A percentile compares a stretch with the other conserved stretches of the same genome.
Conservation (phyloP, 148 eudicot genomes). For the Polygonum maritimum region DNA sequence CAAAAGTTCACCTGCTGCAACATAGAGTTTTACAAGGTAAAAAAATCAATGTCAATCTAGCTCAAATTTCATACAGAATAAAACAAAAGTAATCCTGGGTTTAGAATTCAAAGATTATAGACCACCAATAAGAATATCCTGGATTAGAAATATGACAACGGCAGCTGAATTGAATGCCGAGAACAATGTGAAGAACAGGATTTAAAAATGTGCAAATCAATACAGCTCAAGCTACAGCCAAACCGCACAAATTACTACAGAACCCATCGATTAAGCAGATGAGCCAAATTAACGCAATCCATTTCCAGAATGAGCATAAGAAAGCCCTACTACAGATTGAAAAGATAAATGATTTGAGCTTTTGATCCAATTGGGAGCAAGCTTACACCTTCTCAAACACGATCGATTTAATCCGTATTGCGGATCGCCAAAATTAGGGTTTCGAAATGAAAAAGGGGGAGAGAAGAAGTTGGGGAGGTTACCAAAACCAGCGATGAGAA, state of each 20-base stretch:
- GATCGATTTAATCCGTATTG: neutral
- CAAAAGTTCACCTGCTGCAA: neutral
- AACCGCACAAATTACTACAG: neutral
- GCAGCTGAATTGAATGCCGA: neutral
- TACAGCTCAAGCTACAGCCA: neutral
- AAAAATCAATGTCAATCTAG: neutral
- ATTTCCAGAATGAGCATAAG: neutral
- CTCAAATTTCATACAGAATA: neutral
- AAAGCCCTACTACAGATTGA: neutral
- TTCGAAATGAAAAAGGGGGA: neutral
- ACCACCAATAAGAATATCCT: neutral
- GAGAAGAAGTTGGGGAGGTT: constrained; percentile 1
- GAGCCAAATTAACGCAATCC: neutral
- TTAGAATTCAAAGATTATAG: neutral
- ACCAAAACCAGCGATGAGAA: constrained; percentile 86
- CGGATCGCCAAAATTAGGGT: constrained; percentile 15
- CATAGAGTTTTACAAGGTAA: neutral
- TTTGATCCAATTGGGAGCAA: neutral
- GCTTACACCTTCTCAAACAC: neutral
- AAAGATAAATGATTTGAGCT: neutral
- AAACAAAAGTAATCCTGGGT: neutral
- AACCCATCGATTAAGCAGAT: neutral
- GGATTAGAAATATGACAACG: neutral
- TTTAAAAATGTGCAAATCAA: neutral
- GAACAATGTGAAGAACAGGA: neutral